These are phyloP conservation scores for Pseudotsuga menziesii DNA, from an alignment of 75 land plant species.

Conservation along the genomic window DNA sequence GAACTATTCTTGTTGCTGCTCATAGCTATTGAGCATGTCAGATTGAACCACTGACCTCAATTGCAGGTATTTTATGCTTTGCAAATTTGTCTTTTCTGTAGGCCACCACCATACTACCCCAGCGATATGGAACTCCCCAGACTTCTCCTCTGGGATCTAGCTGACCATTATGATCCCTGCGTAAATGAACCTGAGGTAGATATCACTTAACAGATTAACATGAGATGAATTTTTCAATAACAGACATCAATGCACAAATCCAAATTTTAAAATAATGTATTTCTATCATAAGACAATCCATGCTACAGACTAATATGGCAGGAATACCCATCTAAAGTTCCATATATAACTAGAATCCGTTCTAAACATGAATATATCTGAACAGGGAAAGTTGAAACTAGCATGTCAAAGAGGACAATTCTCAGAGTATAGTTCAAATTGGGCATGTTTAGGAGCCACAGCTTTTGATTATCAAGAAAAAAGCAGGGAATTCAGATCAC, in stretches of 20 bases:
- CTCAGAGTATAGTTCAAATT: neutral
- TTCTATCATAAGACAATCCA: neutral
- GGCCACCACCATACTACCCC: slow-evolving; percentile 91
- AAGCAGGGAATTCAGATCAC: neutral
- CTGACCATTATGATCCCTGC: slow-evolving; percentile 60
- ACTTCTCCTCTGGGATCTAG: slow-evolving; percentile 59
- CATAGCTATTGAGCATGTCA: neutral
- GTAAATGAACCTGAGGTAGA: slow-evolving; percentile 52
- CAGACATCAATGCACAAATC: too few species aligned
- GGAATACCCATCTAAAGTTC: slow-evolving; percentile 1
- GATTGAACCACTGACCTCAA: slow-evolving; percentile 47
- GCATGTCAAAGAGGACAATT: neutral
- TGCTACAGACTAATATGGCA: neutral
- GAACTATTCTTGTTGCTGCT: neutral
- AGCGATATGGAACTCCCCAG: slow-evolving; percentile 92
- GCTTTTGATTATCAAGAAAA: neutral
- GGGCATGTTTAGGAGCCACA: neutral
- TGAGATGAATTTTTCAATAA: neutral
- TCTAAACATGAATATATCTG: neutral
- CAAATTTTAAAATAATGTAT: neutral
- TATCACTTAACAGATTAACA: slow-evolving; percentile 8
- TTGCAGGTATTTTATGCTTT: slow-evolving; percentile 61
- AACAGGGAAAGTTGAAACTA: neutral
- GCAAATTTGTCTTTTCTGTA: slow-evolving; percentile 78
- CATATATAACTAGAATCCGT: neutral